These are phyloP conservation scores for Hypsizygus ulmarius DNA, from an alignment of 1,284 basidiomycete genomes.

Conservation along the genomic window DNA sequence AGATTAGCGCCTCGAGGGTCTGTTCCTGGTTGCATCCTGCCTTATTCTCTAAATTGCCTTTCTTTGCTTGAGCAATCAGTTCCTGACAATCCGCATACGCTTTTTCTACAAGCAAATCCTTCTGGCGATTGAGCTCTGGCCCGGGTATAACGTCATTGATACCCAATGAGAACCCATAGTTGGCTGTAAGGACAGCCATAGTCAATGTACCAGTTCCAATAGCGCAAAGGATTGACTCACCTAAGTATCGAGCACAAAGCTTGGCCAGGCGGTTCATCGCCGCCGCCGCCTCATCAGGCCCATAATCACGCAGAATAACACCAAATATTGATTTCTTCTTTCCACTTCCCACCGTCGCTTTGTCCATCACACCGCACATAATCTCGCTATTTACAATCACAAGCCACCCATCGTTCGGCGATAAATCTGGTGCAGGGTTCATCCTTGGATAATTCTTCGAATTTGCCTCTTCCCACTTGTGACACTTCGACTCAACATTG, in stretches of 20 bases:
- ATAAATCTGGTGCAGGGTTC: constrained; percentile 77
- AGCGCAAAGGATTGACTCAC: constrained; percentile 40
- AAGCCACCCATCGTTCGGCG: constrained; percentile 97
- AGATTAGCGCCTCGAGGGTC: constrained; percentile 95
- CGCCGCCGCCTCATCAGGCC: constrained; percentile 88
- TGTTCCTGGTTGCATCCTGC: constrained; percentile 97
- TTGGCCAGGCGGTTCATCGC: constrained; percentile 98
- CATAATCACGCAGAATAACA: constrained; percentile 96
- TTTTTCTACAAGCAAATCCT: constrained; percentile 84
- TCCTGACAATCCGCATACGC: constrained; percentile 90
- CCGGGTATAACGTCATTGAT: constrained; percentile 99
- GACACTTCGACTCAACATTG: constrained; percentile 96
- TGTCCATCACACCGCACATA: constrained; percentile 99
- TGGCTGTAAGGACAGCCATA: constrained; percentile 53
- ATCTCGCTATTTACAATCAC: constrained; percentile 98
- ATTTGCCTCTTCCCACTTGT: constrained; percentile 87
- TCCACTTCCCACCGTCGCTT: constrained; percentile 95
- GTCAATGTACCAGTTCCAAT: background rate
- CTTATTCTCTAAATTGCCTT: constrained; percentile 92
- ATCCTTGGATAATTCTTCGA: constrained; percentile 55
- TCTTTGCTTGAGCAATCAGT: constrained; percentile 87
- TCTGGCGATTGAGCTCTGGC: constrained; percentile 74
- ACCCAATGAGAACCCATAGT: constrained; percentile 96
- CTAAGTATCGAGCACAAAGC: constrained; percentile 91
- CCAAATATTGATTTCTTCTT: constrained; percentile 99